phyloP scores from a whole-genome alignment of 306 rosid genomes.

The Medicago ruthenica region DNA sequence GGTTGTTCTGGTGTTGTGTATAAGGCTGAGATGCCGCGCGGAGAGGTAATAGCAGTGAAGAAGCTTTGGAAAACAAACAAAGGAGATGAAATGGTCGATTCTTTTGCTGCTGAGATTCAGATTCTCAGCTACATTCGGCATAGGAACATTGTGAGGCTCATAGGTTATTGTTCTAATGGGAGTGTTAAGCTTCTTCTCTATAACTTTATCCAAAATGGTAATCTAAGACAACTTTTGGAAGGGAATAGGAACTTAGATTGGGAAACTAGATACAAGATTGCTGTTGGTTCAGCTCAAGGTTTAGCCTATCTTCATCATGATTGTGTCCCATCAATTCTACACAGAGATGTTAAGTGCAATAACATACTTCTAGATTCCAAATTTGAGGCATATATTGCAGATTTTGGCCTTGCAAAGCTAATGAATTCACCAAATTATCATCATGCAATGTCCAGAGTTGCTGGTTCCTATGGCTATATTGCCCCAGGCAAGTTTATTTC shows the following conservation, averaged over 20 bases:
- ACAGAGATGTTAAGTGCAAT: constrained; percentile 97
- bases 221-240: constrained; percentile 82
- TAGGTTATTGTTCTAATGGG: constrained; percentile 91
- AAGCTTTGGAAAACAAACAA: constrained; percentile 91
- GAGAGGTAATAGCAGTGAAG: constrained; percentile 87
- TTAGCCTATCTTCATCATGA: constrained; percentile 96
- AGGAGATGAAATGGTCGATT: constrained; percentile 84
- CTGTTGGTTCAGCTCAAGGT: constrained; percentile 95
- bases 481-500: constrained; percentile 78
- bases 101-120: constrained; percentile 95
- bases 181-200: constrained; percentile 94
- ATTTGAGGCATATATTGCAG: constrained; percentile 88
- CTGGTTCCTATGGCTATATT: constrained; percentile 97
- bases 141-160: constrained; percentile 85
- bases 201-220: constrained; percentile 91
- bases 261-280: constrained; percentile 97
- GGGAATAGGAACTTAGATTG: constrained; percentile 84
- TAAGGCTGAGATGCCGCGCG: constrained; percentile 80
- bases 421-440: constrained; percentile 84
- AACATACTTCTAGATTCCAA: constrained; percentile 94
- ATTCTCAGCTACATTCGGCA: constrained; percentile 97
- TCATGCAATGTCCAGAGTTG: constrained; percentile 96
- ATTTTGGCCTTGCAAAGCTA: constrained; percentile 93
- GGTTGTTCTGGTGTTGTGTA: constrained; percentile 92
- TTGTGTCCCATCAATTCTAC: constrained; percentile 92